Evolutionary conservation across 805 yeast species (phyloP).

Genomic region (Metschnikowia corniflorae): DNA sequence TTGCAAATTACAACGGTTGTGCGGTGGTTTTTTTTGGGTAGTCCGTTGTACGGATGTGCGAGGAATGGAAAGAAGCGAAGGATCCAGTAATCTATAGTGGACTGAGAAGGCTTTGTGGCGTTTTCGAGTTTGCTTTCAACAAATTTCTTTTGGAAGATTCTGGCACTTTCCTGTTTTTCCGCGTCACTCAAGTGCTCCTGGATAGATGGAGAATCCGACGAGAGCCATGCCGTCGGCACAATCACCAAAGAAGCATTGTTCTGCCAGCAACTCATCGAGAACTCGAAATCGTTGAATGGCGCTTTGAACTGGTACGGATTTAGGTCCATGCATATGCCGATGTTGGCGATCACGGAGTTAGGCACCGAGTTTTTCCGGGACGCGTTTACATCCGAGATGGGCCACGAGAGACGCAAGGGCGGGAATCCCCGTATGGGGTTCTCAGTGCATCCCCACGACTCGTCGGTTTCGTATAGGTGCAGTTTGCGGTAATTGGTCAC

Average conservation of each 20-base stretch:
- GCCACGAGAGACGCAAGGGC: conserved; percentile 42
- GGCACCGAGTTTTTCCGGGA: background rate
- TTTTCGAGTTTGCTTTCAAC: conserved; percentile 2
- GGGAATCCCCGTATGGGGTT: conserved; percentile 56
- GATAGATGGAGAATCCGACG: conserved; percentile 44
- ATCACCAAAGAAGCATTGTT: conserved; percentile 54
- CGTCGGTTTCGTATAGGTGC: conserved; percentile 75
- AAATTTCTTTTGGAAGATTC: conserved; percentile 4
- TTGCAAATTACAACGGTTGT: conserved; percentile 56
- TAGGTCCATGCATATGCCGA: conserved; percentile 94
- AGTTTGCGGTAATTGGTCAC: conserved; percentile 71
- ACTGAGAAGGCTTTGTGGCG: conserved; percentile 12
- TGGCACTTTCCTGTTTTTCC: conserved; percentile 13
- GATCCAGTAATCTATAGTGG: conserved; percentile 65
- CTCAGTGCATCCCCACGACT: conserved; percentile 73
- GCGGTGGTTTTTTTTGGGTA: conserved; percentile 21
- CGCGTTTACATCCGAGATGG: conserved; percentile 8
- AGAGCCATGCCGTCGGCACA: conserved; percentile 88
- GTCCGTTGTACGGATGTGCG: conserved; percentile 29
- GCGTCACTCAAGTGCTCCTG: conserved; percentile 17
- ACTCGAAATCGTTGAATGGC: conserved; percentile 73
- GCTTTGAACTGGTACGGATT: conserved; percentile 84
- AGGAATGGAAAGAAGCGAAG: conserved; percentile 63
- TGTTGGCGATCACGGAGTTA: conserved; percentile 34
- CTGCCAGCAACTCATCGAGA: conserved; percentile 49